Base-by-base conservation (phyloP, 257 asterid species). In the Solanum boliviense region DNA sequence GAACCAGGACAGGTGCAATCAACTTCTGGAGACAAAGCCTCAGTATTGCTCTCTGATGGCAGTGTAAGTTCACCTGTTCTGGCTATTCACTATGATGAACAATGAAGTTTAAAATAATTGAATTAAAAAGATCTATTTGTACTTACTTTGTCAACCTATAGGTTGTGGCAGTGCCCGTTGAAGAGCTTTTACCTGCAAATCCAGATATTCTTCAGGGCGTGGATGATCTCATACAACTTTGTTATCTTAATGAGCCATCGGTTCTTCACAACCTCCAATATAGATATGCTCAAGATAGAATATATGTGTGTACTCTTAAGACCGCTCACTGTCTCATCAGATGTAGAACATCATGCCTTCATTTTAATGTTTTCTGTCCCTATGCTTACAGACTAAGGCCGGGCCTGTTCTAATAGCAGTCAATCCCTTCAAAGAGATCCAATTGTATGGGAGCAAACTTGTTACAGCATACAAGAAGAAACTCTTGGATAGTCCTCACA, bases 241-340 rank as follows among this genome's bases (percentile, higher is more conserved):
- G 96, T 92, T 94, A 94, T 93, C 91, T 95, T 90, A 97, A 96
- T 25, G 98, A 95, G 92, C 99, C 99, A 88, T 97, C 99, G 58
- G 94, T 95, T 92, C 93, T 97, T 90, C 94, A 97, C 94, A 97
- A 94, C 89, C 92, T 97, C 89, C 94, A 93, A 46, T 78, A 74
- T 84, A 93, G 99, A 92, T 96, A 92, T 91, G 91, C 91, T 62
- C 95, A 86, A 86, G 96, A 94, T 91, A 91, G 78, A 84, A 90
- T 95, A 94, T 97, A 97, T 91, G 99, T 97, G 90, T 88, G 98
- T 86, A 48, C 44, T 82, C 44, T 82, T 29, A 29, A 18, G 86
- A 46, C 70, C 39, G 73, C 39, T 48, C 70, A 73, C 29, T 86
- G 68, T 86, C 75, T 86, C 60, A 82, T 46, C 18, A 18, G 12